phyloP scores from a whole-genome alignment of 495 filamentous ascomycete species.

The Xylaria intraflava region DNA sequence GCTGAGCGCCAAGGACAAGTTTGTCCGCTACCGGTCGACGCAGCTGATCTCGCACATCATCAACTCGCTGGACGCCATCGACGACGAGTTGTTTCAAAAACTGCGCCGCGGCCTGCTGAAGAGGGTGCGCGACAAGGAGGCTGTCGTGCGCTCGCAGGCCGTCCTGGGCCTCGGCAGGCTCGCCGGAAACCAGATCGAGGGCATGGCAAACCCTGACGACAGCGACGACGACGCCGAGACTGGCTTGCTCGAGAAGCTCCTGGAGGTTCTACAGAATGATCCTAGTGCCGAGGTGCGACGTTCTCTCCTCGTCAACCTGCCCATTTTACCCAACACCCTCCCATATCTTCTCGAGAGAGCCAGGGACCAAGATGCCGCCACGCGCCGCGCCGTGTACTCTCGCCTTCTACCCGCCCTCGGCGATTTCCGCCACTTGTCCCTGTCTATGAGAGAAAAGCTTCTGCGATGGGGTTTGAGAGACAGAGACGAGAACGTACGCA shows the following conservation, averaged over 20 bases:
- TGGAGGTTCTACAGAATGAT: conserved; percentile 90
- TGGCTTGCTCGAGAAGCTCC: conserved; percentile 70
- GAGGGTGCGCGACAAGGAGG: conserved; percentile 86
- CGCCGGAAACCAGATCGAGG: conserved; percentile 72
- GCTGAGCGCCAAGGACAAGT: conserved; percentile 79
- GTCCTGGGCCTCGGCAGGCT: conserved; percentile 80
- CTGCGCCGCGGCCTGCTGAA: conserved; percentile 69
- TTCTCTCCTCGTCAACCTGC: conserved; percentile 80
- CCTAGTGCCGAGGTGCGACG: conserved; percentile 87
- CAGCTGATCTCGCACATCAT: conserved; percentile 82
- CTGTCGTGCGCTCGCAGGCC: conserved; percentile 87
- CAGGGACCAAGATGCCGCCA: conserved; percentile 77
- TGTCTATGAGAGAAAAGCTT: conserved; percentile 94
- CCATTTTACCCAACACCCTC: conserved; percentile 72
- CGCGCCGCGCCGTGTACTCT: conserved; percentile 79
- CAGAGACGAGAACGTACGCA: conserved; percentile 88
- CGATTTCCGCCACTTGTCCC: conserved; percentile 90
- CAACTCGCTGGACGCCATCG: conserved; percentile 84
- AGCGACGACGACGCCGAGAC: conserved; percentile 50
- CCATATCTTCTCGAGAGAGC: conserved; percentile 88
- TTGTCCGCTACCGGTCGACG: conserved; percentile 80
- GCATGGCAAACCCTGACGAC: conserved; percentile 62
- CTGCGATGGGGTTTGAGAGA: conserved; percentile 93
- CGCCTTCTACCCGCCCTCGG: conserved; percentile 81
- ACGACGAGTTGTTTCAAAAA: conserved; percentile 80